phyloP scores from a whole-genome alignment of 1,284 basidiomycete species.

The Fomitopsis schrenkii region DNA sequence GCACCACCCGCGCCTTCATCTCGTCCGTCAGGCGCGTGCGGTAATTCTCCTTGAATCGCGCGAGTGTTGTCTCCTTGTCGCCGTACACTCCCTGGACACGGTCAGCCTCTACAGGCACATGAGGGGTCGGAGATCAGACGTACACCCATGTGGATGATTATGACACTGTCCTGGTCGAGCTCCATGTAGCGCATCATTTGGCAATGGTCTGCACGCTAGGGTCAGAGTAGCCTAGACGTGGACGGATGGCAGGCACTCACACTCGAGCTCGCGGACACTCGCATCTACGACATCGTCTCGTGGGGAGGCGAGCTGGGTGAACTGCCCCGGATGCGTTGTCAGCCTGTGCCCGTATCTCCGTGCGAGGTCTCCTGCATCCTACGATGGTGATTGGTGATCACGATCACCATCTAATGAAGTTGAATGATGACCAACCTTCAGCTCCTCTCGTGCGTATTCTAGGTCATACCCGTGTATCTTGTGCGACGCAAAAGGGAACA shows the following conservation, averaged over 20 bases:
- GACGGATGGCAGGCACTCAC: constrained; percentile 18
- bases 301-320: constrained; percentile 81
- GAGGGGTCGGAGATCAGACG: constrained; percentile 14
- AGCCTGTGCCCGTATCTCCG: constrained; percentile 76
- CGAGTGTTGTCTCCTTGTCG: constrained; percentile 70
- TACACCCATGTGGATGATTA: constrained; percentile 72
- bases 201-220: constrained; percentile 53
- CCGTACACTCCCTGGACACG: constrained; percentile 64
- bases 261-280: constrained; percentile 74
- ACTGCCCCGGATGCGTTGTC: constrained; percentile 85
- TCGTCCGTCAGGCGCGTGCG: constrained; percentile 52
- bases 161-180: constrained; percentile 68
- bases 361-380: constrained; percentile 70
- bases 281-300: constrained; percentile 69
- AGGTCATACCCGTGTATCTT: constrained; percentile 76
- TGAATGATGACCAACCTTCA: constrained; percentile 29
- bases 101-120: too few relatives aligned
- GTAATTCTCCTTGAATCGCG: constrained; percentile 73
- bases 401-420: too few relatives aligned
- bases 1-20: constrained; percentile 71
- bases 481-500: constrained; percentile 92
- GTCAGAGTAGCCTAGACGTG: neutral
- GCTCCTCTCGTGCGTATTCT: constrained; percentile 56
- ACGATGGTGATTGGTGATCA: constrained; percentile 2
- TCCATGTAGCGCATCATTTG: constrained; percentile 87